Conservation (phyloP, 2,329 filamentous ascomycete species). For the Xylaria sp. region DNA sequence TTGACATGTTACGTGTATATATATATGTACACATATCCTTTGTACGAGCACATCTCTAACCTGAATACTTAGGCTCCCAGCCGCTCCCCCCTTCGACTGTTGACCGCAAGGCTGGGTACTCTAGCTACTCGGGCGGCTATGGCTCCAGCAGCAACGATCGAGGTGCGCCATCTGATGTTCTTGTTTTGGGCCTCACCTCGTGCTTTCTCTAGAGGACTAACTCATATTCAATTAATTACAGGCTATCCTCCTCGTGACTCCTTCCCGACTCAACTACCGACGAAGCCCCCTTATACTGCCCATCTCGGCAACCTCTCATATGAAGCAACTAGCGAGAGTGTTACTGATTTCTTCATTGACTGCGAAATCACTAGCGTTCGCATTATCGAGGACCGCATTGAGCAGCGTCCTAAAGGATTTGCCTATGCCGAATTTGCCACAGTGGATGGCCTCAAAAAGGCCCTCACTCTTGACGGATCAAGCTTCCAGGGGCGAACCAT, state of each 20-base stretch:
- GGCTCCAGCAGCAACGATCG: conserved; percentile 37
- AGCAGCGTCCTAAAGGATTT: conserved; percentile 94
- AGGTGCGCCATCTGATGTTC: conserved; percentile 39
- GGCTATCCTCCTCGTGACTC: conserved; percentile 73
- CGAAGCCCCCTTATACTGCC: conserved; percentile 91
- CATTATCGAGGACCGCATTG: conserved; percentile 95
- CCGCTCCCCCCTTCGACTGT: conserved; percentile 53
- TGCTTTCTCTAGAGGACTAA: not conserved
- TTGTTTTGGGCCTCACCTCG: not conserved
- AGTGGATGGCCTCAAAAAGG: conserved; percentile 88
- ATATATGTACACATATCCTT: conserved; percentile 13
- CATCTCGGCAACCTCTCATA: conserved; percentile 97
- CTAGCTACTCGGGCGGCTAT: conserved; percentile 29
- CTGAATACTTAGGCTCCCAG: conserved; percentile 56
- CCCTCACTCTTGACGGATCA: conserved; percentile 79
- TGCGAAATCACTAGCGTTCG: conserved; percentile 90
- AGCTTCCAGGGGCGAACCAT: conserved; percentile 89
- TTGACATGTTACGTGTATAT: conserved; percentile 34
- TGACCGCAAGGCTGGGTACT: conserved; percentile 37
- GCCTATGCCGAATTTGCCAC: conserved; percentile 94
- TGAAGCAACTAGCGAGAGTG: conserved; percentile 82
- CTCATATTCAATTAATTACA: conserved; percentile 35
- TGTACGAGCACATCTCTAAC: conserved; percentile 33
- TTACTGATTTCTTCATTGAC: conserved; percentile 82
- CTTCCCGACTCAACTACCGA: conserved; percentile 75